These are phyloP conservation scores for Gossypioides kirkii DNA, from an alignment of 345 rosid genomes.

Conservation along the genomic window DNA sequence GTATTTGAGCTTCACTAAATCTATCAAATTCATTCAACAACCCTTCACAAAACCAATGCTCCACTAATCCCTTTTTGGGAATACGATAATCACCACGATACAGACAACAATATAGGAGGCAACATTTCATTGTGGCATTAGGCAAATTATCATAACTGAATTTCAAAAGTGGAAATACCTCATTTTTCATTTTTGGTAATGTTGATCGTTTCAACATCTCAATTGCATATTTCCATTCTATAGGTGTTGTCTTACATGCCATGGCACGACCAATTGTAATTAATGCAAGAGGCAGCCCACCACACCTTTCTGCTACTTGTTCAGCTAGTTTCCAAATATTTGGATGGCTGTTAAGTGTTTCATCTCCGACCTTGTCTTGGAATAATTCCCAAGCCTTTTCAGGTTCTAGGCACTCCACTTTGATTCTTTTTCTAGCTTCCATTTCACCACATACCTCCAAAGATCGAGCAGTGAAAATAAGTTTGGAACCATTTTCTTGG, in stretches of 20 bases:
- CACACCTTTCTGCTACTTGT: slow-evolving; percentile 20
- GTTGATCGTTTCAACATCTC: too few relatives aligned
- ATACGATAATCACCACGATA: not conserved
- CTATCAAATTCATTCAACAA: not conserved
- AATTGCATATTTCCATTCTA: too few relatives aligned
- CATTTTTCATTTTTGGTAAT: too few relatives aligned
- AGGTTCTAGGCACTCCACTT: slow-evolving; percentile 23
- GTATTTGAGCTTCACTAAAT: not conserved
- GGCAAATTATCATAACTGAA: too few relatives aligned
- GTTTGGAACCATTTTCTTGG: too few relatives aligned
- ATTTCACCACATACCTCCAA: too few relatives aligned
- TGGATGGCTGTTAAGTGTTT: slow-evolving; percentile 21
- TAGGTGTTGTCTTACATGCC: slow-evolving; percentile 2
- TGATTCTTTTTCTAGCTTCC: not conserved
- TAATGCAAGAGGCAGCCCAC: not conserved
- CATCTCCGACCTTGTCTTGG: too few relatives aligned
- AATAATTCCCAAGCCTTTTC: slow-evolving; percentile 26
- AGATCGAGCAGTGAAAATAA: too few relatives aligned
- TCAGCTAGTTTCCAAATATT: slow-evolving; percentile 28
- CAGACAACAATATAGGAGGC: slow-evolving; percentile 8
- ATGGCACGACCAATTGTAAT: slow-evolving; percentile 17
- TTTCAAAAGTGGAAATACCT: too few relatives aligned
- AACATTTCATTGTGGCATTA: too few relatives aligned
- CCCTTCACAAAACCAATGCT: too few relatives aligned
- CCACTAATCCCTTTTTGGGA: not conserved